These are phyloP conservation scores for Phytophthora vignae DNA, from an alignment of 352 stramenopile species.

Conservation along the genomic window DNA sequence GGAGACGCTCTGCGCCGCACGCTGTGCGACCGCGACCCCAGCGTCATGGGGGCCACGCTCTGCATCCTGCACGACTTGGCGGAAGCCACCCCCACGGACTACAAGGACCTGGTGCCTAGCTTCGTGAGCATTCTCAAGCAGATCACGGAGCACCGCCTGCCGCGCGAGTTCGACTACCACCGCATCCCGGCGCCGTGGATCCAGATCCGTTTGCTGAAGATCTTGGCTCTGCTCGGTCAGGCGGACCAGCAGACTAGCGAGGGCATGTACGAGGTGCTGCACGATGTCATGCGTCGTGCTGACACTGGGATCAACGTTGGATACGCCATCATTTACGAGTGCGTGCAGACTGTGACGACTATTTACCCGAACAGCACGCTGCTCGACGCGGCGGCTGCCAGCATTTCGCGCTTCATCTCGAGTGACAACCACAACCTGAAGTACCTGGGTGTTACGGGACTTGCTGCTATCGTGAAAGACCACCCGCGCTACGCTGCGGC, in stretches of 20 bases:
- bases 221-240: slow-evolving; percentile 96
- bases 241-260: slow-evolving; percentile 94
- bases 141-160: slow-evolving; percentile 99
- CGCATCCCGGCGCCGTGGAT: slow-evolving; percentile 99
- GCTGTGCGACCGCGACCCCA: slow-evolving; percentile 98
- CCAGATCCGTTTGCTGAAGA: slow-evolving; percentile 98
- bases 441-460: slow-evolving; percentile 99
- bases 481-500: slow-evolving; percentile 96
- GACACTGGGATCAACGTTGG: slow-evolving; percentile 99
- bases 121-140: slow-evolving; percentile 99
- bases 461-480: slow-evolving; percentile 98
- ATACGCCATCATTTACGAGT: slow-evolving; percentile 99
- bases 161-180: slow-evolving; percentile 99
- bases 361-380: slow-evolving; percentile 99
- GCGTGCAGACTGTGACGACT: slow-evolving; percentile 97
- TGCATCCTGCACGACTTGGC: slow-evolving; percentile 95
- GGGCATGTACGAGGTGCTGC: slow-evolving; percentile 99
- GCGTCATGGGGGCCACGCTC: slow-evolving; percentile 98
- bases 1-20: slow-evolving; percentile 94
- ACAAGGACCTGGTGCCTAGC: slow-evolving; percentile 99
- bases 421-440: slow-evolving; percentile 98
- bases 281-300: slow-evolving; percentile 98
- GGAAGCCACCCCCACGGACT: slow-evolving; percentile 90
- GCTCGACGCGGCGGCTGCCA: slow-evolving; percentile 93
- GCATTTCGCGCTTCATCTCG: slow-evolving; percentile 96